Percentiles rank a stretch among this genome's conserved stretches.
Conservation (phyloP, 257 asterid genomes). For the Henckelia pumila region DNA sequence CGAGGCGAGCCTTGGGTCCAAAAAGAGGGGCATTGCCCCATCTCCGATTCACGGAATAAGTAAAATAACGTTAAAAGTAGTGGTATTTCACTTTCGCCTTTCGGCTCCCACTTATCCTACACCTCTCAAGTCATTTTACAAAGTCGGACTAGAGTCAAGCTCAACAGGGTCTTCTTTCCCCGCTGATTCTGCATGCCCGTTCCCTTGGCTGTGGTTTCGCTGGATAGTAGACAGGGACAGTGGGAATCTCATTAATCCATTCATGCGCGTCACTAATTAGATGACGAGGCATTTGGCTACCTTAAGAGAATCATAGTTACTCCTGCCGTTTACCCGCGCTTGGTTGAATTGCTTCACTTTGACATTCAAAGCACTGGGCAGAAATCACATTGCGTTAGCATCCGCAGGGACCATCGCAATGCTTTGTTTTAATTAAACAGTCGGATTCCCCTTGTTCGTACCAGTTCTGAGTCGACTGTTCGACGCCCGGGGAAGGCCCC, state of each 20-base stretch:
- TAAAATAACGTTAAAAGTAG: constrained; percentile 87
- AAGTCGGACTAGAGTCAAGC: constrained; percentile 46
- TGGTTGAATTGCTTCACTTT: constrained; percentile 38
- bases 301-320: constrained; percentile 16
- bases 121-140: constrained; percentile 45
- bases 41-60: constrained; percentile 78
- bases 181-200: too few species aligned
- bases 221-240: too few species aligned
- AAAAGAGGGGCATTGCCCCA: constrained; percentile 66
- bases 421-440: constrained; percentile 61
- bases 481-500: too few species aligned
- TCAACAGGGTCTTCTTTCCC: constrained; percentile 46
- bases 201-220: too few species aligned
- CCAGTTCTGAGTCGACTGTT: too few species aligned
- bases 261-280: too few species aligned
- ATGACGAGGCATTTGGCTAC: background rate
- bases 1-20: constrained; percentile 51
- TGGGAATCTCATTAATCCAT: too few species aligned
- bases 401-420: constrained; percentile 60
- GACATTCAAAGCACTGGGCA: constrained; percentile 53
- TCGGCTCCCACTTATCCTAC: constrained; percentile 61
- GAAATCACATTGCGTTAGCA: constrained; percentile 57
- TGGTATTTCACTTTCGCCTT: constrained; percentile 84
- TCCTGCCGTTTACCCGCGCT: constrained; percentile 30
- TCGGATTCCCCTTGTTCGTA: constrained; percentile 53